A percentile compares a stretch with the other conserved stretches of the same genome.
Conservation (phyloP, 192 early-diverging fungal species). For the Podila verticillata region DNA sequence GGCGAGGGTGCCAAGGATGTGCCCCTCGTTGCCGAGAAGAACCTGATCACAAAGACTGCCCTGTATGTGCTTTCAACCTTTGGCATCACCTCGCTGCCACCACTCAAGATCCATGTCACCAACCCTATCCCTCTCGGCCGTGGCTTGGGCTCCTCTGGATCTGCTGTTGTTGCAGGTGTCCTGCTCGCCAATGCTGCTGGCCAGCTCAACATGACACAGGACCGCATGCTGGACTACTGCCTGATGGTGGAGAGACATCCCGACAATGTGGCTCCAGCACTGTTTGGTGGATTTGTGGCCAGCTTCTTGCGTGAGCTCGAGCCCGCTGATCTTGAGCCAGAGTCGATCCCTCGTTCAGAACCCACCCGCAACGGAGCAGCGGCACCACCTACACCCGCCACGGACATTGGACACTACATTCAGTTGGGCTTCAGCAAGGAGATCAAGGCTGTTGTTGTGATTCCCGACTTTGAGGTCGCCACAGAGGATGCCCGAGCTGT, state of each 20-base stretch:
- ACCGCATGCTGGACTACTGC: conserved; percentile 91
- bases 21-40: conserved; percentile 79
- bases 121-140: conserved; percentile 96
- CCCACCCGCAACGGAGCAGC: conserved; percentile 46
- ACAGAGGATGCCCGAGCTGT: conserved; percentile 92
- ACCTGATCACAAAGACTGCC: conserved; percentile 95
- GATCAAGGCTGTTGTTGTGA: conserved; percentile 79
- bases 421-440: conserved; percentile 71
- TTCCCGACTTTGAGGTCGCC: conserved; percentile 93
- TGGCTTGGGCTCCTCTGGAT: conserved; percentile 96
- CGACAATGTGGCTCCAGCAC: conserved; percentile 94
- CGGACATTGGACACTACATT: conserved; percentile 75
- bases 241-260: conserved; percentile 96
- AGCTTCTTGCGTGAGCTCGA: conserved; percentile 77
- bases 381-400: conserved; percentile 62
- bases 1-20: conserved; percentile 80
- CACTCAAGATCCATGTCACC: conserved; percentile 77
- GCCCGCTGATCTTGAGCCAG: conserved; percentile 53
- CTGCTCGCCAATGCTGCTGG: conserved; percentile 82
- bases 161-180: conserved; percentile 95
- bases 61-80: conserved; percentile 85
- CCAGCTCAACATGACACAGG: conserved; percentile 69
- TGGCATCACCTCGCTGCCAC: conserved; percentile 69
- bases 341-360: conserved; percentile 61
- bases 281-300: conserved; percentile 95